Evolutionary conservation across 768 basidiomycete genomes (phyloP).

Genomic region (Tylopilus felleus): DNA sequence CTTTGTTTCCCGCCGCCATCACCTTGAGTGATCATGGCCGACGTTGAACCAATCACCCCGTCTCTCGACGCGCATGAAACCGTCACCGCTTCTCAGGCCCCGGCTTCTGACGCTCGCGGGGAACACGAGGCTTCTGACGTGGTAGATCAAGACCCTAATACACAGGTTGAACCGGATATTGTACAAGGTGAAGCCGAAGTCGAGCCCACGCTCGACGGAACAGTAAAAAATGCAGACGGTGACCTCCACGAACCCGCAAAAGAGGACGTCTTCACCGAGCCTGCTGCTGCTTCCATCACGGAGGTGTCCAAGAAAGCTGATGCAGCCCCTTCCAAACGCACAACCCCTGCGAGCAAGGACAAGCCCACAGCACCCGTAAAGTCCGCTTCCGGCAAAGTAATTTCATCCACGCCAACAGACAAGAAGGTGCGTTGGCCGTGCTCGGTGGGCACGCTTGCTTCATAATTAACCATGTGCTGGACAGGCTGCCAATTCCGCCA

Average conservation of each 20-base stretch:
- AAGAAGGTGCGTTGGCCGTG: slow-evolving; percentile 57
- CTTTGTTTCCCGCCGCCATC: slow-evolving; percentile 12
- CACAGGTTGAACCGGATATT: slow-evolving; percentile 19
- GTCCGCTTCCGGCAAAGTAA: slow-evolving; percentile 43
- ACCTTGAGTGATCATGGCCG: slow-evolving; percentile 35
- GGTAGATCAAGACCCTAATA: slow-evolving; percentile 27
- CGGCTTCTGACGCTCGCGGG: slow-evolving; percentile 26
- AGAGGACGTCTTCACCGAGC: slow-evolving; percentile 18
- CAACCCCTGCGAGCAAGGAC: slow-evolving; percentile 25
- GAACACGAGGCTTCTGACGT: slow-evolving; percentile 40
- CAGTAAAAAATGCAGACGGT: slow-evolving; percentile 9
- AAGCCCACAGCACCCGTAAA: slow-evolving; percentile 42
- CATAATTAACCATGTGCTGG: slow-evolving; percentile 28
- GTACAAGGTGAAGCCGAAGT: slow-evolving; percentile 20
- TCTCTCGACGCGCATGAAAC: slow-evolving; percentile 22
- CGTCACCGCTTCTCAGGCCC: slow-evolving; percentile 18
- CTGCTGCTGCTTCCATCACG: slow-evolving; percentile 13
- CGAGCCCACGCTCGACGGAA: slow-evolving; percentile 16
- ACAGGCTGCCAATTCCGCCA: slow-evolving; percentile 64
- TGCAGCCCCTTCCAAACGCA: slow-evolving; percentile 21
- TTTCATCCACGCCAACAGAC: slow-evolving; percentile 52
- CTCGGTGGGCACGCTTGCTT: slow-evolving; percentile 18
- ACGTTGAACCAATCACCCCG: slow-evolving; percentile 32
- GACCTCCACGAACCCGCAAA: slow-evolving; percentile 12
- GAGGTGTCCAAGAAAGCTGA: slow-evolving; percentile 28